A percentile compares a stretch with the other conserved stretches of the same genome.
Evolutionary conservation across 805 yeast genomes (phyloP).

Genomic region (Hanseniaspora singularis): DNA sequence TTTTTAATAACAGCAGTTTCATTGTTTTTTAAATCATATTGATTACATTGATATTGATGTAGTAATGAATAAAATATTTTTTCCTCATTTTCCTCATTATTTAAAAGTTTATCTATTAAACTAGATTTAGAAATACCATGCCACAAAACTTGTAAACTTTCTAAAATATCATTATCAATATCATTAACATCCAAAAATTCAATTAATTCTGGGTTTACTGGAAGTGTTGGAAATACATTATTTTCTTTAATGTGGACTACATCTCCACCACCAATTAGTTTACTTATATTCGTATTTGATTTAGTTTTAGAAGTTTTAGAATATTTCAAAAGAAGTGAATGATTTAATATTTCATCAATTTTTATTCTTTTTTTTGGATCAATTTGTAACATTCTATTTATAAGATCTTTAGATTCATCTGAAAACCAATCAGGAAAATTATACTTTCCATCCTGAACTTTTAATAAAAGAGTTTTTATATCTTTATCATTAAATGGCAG

Average conservation of each 20-base stretch:
- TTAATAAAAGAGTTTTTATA: constrained; percentile 54
- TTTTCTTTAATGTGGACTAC: not conserved
- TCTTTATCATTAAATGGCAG: constrained; percentile 76
- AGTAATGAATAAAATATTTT: constrained; percentile 69
- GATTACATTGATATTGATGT: constrained; percentile 65
- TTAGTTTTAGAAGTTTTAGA: constrained; percentile 25
- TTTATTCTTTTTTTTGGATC: constrained; percentile 61
- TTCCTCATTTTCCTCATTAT: constrained; percentile 53
- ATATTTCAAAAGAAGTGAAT: constrained; percentile 71
- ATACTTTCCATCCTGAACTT: constrained; percentile 65
- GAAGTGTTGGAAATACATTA: not conserved
- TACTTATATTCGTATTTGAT: constrained; percentile 23
- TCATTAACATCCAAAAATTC: constrained; percentile 31
- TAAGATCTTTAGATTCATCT: constrained; percentile 54
- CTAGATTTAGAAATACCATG: constrained; percentile 58
- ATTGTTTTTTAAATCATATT: constrained; percentile 21
- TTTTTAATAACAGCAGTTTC: constrained; percentile 21
- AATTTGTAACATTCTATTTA: constrained; percentile 52
- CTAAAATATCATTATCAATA: constrained; percentile 61
- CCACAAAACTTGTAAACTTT: constrained; percentile 66
- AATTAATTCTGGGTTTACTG: constrained; percentile 16
- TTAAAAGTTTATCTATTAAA: constrained; percentile 43
- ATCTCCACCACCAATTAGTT: constrained; percentile 17
- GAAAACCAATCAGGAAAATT: constrained; percentile 59
- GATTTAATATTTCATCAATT: constrained; percentile 54